Conservation (phyloP, 495 filamentous ascomycete genomes). For the Patellaria atrata region DNA sequence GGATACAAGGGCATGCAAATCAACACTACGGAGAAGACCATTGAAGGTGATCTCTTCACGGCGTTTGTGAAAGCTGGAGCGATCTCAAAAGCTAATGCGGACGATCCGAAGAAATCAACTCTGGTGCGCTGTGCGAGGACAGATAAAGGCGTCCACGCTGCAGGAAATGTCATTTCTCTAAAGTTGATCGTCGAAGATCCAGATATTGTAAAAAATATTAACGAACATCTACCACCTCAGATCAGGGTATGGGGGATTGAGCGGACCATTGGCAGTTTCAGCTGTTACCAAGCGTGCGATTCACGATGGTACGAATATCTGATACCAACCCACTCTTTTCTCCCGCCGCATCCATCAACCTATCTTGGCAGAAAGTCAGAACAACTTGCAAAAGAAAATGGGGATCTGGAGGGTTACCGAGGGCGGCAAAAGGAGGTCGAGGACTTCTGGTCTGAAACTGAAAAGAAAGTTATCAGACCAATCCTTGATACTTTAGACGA, state of each 20-base stretch:
- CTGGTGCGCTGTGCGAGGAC: slow-evolving; percentile 88
- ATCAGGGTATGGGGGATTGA: slow-evolving; percentile 90
- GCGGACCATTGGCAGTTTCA: slow-evolving; percentile 71
- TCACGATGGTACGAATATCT: slow-evolving; percentile 93
- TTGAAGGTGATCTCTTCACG: slow-evolving; percentile 90
- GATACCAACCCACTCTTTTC: slow-evolving; percentile 76
- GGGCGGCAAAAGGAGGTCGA: slow-evolving; percentile 60
- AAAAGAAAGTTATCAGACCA: slow-evolving; percentile 60
- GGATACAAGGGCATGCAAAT: slow-evolving; percentile 95
- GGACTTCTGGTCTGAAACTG: slow-evolving; percentile 64
- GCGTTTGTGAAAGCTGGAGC: slow-evolving; percentile 82
- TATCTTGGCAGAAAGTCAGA: slow-evolving; percentile 67
- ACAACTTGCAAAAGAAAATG: slow-evolving; percentile 54
- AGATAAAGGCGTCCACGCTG: slow-evolving; percentile 95
- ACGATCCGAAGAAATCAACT: slow-evolving; percentile 92
- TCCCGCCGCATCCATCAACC: slow-evolving; percentile 81
- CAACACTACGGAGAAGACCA: slow-evolving; percentile 56
- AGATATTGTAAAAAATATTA: slow-evolving; percentile 80
- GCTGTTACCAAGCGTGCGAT: slow-evolving; percentile 82
- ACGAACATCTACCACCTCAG: slow-evolving; percentile 65
- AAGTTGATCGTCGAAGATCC: slow-evolving; percentile 91
- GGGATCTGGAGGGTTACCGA: slow-evolving; percentile 50
- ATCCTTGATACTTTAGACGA: slow-evolving; percentile 45
- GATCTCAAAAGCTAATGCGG: slow-evolving; percentile 89
- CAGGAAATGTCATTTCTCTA: slow-evolving; percentile 87